A percentile compares a stretch with the other conserved stretches of the same genome.
Evolutionary conservation across 2,329 filamentous ascomycete genomes (phyloP).

Genomic region (Aciculosporium take): DNA sequence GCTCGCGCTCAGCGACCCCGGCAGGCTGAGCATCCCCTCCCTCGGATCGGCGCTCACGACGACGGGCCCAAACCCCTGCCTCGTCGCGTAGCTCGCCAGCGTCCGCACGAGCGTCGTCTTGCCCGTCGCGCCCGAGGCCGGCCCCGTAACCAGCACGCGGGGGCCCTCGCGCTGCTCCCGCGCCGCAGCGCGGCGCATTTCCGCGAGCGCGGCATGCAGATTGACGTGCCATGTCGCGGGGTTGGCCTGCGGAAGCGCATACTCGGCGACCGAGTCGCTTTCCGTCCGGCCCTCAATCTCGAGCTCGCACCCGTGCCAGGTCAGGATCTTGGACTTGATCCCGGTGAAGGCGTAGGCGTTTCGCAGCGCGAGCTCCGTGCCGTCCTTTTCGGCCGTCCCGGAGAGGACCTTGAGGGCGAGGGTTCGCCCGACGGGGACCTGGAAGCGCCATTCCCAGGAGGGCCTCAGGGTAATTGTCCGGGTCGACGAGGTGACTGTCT

Average conservation of each 20-base stretch:
- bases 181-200: conserved; percentile 48
- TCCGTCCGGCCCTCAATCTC: conserved; percentile 54
- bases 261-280: conserved; percentile 44
- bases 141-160: conserved; percentile 71
- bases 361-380: conserved; percentile 75
- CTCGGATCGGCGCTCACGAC: conserved; percentile 74
- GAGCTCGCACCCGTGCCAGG: conserved; percentile 79
- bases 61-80: conserved; percentile 58
- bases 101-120: conserved; percentile 73
- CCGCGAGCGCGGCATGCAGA: conserved; percentile 73
- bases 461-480: conserved; percentile 40
- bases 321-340: conserved; percentile 76
- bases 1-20: conserved; percentile 74
- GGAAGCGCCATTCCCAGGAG: conserved; percentile 67
- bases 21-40: conserved; percentile 63
- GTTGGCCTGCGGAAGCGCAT: conserved; percentile 58
- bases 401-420: conserved; percentile 48
- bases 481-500: conserved; percentile 25
- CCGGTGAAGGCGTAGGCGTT: conserved; percentile 70
- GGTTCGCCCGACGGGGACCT: conserved; percentile 40
- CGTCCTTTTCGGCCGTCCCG: conserved; percentile 86
- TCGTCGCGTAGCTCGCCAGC: conserved; percentile 65
- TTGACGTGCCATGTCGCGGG: conserved; percentile 71
- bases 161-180: conserved; percentile 45
- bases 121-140: conserved; percentile 58